A percentile compares a stretch with the other conserved stretches of the same genome.
Evolutionary conservation across 2,329 filamentous ascomycete species (phyloP).

Genomic region (Monilinia laxa): DNA sequence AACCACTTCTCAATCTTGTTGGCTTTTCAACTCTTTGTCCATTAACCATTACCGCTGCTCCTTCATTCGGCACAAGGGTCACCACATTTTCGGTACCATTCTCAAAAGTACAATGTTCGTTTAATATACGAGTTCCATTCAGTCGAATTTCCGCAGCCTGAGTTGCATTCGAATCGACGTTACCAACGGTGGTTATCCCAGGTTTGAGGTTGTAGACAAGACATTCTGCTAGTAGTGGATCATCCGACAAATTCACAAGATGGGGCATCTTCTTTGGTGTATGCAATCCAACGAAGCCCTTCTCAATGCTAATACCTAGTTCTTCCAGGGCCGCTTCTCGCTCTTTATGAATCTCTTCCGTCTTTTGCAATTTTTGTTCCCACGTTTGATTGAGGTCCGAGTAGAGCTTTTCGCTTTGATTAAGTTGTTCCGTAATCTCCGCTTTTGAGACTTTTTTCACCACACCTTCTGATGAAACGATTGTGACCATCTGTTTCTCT

Average conservation of each 20-base stretch:
- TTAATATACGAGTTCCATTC: slow-evolving; percentile 88
- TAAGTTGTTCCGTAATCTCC: slow-evolving; percentile 94
- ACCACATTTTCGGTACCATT: slow-evolving; percentile 82
- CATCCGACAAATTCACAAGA: slow-evolving; percentile 94
- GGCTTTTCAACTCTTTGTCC: slow-evolving; percentile 85
- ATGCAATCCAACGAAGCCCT: slow-evolving; percentile 91
- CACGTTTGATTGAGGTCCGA: slow-evolving; percentile 97
- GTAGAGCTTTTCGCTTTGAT: slow-evolving; percentile 94
- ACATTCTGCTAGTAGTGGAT: slow-evolving; percentile 90
- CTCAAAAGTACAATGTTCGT: slow-evolving; percentile 91
- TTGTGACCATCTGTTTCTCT: slow-evolving; percentile 94
- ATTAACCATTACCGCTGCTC: slow-evolving; percentile 98
- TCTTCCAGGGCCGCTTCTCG: slow-evolving; percentile 93
- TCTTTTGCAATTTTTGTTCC: slow-evolving; percentile 94
- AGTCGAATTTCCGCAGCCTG: slow-evolving; percentile 83
- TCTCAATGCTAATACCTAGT: slow-evolving; percentile 97
- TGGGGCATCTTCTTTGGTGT: slow-evolving; percentile 99
- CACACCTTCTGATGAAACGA: slow-evolving; percentile 78
- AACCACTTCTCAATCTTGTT: slow-evolving; percentile 84
- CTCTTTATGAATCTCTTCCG: slow-evolving; percentile 96
- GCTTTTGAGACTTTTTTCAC: slow-evolving; percentile 97
- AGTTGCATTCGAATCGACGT: slow-evolving; percentile 78
- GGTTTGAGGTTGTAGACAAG: slow-evolving; percentile 98
- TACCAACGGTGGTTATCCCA: slow-evolving; percentile 89
- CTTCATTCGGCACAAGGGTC: slow-evolving; percentile 83